These are phyloP conservation scores for Tolypocladium guangdongense DNA, from an alignment of 2,329 filamentous ascomycete genomes.

Conservation along the genomic window DNA sequence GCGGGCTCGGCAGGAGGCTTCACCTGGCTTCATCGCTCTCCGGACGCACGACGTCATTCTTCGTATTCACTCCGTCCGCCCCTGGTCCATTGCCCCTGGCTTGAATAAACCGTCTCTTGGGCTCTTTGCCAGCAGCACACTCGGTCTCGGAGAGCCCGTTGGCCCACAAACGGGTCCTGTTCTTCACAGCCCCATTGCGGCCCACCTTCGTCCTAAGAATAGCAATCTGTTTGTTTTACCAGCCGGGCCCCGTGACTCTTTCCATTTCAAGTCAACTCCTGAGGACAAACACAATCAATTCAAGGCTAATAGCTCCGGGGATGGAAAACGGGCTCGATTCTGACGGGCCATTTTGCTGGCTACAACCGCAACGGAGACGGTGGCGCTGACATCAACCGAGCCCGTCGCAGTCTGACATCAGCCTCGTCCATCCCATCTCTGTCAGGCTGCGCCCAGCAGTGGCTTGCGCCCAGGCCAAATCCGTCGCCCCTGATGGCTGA, in stretches of 20 bases:
- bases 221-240: not conserved
- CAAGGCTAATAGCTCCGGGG: not conserved
- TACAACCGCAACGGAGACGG: not conserved
- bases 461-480: not conserved
- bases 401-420: not conserved
- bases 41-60: conserved; percentile 1
- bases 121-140: not conserved
- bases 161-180: not conserved
- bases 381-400: not conserved
- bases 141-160: not conserved
- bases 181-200: not conserved
- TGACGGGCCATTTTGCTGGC: not conserved
- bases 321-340: not conserved
- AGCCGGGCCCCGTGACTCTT: not conserved
- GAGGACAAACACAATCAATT: no score
- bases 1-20: not conserved
- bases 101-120: not conserved
- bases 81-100: not conserved
- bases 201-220: not conserved
- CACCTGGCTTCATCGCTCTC: not conserved
- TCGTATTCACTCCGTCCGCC: conserved; percentile 1
- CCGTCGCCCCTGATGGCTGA: not conserved
- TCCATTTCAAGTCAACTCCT: not conserved
- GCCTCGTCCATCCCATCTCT: not conserved
- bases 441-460: not conserved